Conservation (phyloP, 2,329 filamentous ascomycete species). For the Dactylellina parvicollis region DNA sequence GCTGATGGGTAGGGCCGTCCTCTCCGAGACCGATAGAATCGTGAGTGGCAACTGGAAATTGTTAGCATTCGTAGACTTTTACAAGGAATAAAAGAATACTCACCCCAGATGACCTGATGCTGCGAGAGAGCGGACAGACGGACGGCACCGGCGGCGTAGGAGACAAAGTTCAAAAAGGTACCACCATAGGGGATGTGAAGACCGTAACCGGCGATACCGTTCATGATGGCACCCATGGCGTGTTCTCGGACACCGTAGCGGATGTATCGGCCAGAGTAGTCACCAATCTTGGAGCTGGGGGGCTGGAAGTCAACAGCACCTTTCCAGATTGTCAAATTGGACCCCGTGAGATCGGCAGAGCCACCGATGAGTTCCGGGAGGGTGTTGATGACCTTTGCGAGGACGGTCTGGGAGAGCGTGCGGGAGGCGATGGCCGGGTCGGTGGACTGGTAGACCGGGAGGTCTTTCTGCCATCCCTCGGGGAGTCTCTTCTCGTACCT, state of each 20-base stretch:
- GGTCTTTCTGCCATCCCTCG: conserved; percentile 92
- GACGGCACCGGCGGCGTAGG: conserved; percentile 93
- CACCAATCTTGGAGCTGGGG: conserved; percentile 81
- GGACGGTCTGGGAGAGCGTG: conserved; percentile 94
- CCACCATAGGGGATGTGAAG: conserved; percentile 85
- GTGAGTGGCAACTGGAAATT: conserved; percentile 30
- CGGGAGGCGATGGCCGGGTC: conserved; percentile 89
- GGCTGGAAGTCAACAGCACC: conserved; percentile 96
- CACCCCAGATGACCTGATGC: conserved; percentile 82
- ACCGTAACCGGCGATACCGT: conserved; percentile 94
- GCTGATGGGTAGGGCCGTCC: conserved; percentile 98
- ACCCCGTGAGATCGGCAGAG: conserved; percentile 96
- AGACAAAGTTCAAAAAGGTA: conserved; percentile 99
- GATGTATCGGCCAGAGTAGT: conserved; percentile 90
- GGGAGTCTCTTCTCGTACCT: conserved; percentile 85
- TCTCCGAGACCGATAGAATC: conserved; percentile 94
- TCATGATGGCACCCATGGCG: conserved; percentile 90
- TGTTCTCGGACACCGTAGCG: conserved; percentile 93
- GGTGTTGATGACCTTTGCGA: conserved; percentile 82
- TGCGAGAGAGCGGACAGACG: conserved; percentile 92
- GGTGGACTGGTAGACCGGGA: conserved; percentile 83
- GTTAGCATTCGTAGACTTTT: conserved; percentile 69
- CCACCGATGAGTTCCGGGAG: conserved; percentile 93
- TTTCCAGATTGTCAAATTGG: conserved; percentile 99
- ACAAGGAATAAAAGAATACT: conserved; percentile 66